Base-by-base conservation (phyloP, 768 basidiomycete species). In the Chalciporus chontae region DNA sequence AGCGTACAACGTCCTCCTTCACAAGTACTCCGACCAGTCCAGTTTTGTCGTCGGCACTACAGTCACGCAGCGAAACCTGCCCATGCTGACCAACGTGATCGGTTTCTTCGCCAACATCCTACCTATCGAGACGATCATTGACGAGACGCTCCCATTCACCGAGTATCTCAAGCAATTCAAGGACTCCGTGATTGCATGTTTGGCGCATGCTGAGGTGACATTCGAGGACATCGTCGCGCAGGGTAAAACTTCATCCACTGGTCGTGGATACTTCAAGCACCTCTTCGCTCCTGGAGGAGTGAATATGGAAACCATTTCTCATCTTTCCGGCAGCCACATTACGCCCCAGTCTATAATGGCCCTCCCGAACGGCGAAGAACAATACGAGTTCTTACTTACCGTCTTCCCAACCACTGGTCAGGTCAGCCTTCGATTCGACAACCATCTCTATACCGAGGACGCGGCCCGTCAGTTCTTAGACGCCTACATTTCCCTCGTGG, bases 81-180 rank as follows among this genome's bases (percentile, higher is more conserved):
- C 65, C 4, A 57, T 68, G 51, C 43, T 67, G 27, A 13, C 50
- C 1, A 56, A 63, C 37, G 61, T 66, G 6, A 46, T 68, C 38
- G 62, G 66, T 29, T 67, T 66, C 61, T 66, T 66, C 34, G 60
- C 65, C 11, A 66, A 66, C 42, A 60, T 67, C 54, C 44, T 66
- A 7, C 65, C 65, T 5, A 62, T 66, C 53, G 62, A 64, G 43
- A 67, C 65, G 14, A 48, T 41, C 21, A 46, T 66, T 21, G 48
- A 67, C 17, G 65, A 67, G 34, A 45, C 53, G 5, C 31, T 56
- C 43, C 52, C 65, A 4, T 66, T 66, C 52, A 11, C 27, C 0
- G 60, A 64, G 4, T 66, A 66, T 45, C 45, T 67, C 19, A 38
- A 21, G 13, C 37, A 51, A 8, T 66, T 66, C 39, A 66, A 62